phyloP scores from a whole-genome alignment of 306 rosid genomes.

The Urtica urens region DNA sequence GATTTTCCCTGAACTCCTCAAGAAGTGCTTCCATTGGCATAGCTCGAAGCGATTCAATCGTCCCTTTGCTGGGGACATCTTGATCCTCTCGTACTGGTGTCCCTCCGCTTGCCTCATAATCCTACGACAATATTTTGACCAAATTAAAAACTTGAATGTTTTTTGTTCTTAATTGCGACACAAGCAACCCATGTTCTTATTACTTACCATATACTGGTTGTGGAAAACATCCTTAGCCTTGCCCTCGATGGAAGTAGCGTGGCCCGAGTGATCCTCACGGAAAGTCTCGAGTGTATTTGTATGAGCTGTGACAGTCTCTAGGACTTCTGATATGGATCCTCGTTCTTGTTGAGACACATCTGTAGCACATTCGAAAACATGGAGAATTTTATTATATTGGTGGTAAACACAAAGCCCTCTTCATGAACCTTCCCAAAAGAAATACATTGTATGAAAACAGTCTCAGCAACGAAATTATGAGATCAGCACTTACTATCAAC shows the following conservation, averaged over 20 bases:
- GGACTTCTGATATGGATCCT: conserved; percentile 35
- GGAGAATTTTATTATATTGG: too few species aligned
- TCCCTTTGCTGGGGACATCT: conserved; percentile 60
- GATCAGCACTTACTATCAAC: conserved; percentile 44
- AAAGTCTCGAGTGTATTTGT: conserved; percentile 40
- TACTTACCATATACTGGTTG: conserved; percentile 49
- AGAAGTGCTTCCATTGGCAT: conserved; percentile 74
- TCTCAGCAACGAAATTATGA: neutral
- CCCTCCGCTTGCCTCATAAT: conserved; percentile 74
- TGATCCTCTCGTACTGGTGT: conserved; percentile 57
- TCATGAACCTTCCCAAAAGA: too few species aligned
- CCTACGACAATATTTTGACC: conserved; percentile 29
- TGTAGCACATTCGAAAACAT: conserved; percentile 19
- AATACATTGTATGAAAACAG: too few species aligned
- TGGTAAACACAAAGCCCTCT: too few species aligned
- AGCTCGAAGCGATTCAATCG: conserved; percentile 77
- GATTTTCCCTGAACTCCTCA: conserved; percentile 78
- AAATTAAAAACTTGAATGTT: neutral
- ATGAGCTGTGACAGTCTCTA: conserved; percentile 39
- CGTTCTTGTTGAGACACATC: conserved; percentile 40
- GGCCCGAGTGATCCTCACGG: conserved; percentile 48
- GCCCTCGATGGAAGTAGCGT: conserved; percentile 48
- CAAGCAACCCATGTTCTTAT: neutral
- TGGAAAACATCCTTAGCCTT: conserved; percentile 49
- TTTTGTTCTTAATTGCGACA: too few species aligned